Evolutionary conservation across 768 basidiomycete species (phyloP), one percentile per base, ranked within the genome.

Genomic region (Rhodocollybia butyracea): DNA sequence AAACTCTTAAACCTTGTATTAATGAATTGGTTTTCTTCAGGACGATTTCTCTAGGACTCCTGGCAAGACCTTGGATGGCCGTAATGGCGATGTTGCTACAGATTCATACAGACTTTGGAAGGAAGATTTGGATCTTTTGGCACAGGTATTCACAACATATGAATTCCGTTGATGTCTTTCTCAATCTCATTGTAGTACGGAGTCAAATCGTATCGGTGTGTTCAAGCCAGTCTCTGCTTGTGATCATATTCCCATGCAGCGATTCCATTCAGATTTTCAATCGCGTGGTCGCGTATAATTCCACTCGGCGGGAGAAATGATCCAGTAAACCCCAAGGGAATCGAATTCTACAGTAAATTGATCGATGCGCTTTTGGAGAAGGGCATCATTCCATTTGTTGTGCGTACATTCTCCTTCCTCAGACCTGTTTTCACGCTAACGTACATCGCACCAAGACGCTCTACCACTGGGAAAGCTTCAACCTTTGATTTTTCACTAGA

Each of bases 401-500:
- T 85, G 61, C 40, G 82, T 26, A 19, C 42, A 26, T 4, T 10
- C 12, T 34, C 3, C 40, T 46, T n/a, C n/a, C n/a, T n/a, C n/a
- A n/a, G n/a, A n/a, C 38, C 10, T 4, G 19, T 50, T 27, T 21
- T 27, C 29, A 17, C 22, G 34, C 55, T 29, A 21, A 39, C 38
- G 32, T 41, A 46, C 15, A 5, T 39, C n/a, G 39, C 51, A 32
- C n/a, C 21, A 38, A 88, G 84, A 88, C 85, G 0, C 68, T 88
- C 32, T 86, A 87, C 63, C 87, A 86, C 66, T 91, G 89, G 89
- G n/a, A n/a, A n/a, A n/a, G n/a, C n/a, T n/a, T n/a, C n/a, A n/a
- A n/a, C n/a, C n/a, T n/a, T n/a, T n/a, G n/a, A n/a, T n/a, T n/a
- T n/a, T n/a, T n/a, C n/a, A n/a, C n/a, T n/a, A n/a, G n/a, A n/a